These are phyloP conservation scores for Chionographis japonica DNA, from an alignment of 106 monocot species.

Conservation along the genomic window DNA sequence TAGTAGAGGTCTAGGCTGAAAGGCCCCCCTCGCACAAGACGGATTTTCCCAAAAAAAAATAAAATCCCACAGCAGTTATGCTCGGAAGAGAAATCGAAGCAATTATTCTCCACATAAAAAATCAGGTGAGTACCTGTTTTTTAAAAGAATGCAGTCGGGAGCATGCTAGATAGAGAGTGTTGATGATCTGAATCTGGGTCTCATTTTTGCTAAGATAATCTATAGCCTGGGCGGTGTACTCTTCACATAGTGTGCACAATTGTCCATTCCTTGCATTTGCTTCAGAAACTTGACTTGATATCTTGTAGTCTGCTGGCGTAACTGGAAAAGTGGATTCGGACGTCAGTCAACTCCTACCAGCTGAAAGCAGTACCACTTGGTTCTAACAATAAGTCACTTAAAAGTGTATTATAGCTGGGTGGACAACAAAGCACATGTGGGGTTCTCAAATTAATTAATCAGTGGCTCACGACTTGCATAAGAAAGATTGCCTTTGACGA, in stretches of 20 bases:
- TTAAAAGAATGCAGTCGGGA: slow-evolving; percentile 30
- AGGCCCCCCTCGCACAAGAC: too few species aligned
- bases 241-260: slow-evolving; percentile 54
- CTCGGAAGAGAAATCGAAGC: too few species aligned
- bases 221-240: slow-evolving; percentile 43
- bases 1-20: too few species aligned
- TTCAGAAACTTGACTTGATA: slow-evolving; percentile 11
- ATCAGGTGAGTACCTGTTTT: slow-evolving; percentile 38
- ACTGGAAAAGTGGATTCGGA: slow-evolving; percentile 1
- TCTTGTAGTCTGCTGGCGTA: background rate
- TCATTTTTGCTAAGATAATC: slow-evolving; percentile 44
- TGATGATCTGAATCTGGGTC: slow-evolving; percentile 52
- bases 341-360: background rate
- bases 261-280: slow-evolving; percentile 19
- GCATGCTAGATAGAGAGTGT: slow-evolving; percentile 51
- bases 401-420: background rate
- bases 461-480: too few species aligned
- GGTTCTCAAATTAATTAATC: too few species aligned
- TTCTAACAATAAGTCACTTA: background rate
- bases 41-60: too few species aligned
- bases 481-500: too few species aligned
- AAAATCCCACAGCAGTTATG: too few species aligned
- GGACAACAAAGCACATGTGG: too few species aligned
- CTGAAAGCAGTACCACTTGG: background rate
- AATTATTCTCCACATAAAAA: background rate